Evolutionary conservation across 2,329 filamentous ascomycete genomes (phyloP), one percentile per base, ranked within the genome.

Genomic region (Aureobasidium sp.): DNA sequence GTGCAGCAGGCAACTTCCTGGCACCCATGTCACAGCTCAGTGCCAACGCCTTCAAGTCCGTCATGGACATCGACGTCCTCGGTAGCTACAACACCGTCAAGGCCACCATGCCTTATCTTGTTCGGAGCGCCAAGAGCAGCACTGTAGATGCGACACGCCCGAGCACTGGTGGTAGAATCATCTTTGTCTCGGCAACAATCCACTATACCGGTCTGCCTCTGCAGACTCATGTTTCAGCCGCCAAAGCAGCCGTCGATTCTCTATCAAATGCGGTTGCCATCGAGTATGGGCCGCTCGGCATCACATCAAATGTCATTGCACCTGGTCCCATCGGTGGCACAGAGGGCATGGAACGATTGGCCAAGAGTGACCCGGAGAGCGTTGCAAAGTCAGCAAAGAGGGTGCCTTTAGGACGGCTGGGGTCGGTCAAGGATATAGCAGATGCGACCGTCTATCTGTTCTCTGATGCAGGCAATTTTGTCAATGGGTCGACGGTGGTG

Each of bases 61-160:
- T 99, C 66, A 93, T 97, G 69, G 94, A 97, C 64, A 99, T 99
- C 70, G 94, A 97, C 72, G 88, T 96, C 3, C 75, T 97, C 39
- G 94, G 94, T 36, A 95, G 90, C 16, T 99, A 89, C 78, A 96
- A 97, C 78, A 96, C 91, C 3, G 81, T 96, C 70, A 97, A 97
- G 77, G 91, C 93, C 3, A 94, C 91, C 1, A 78, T 97, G 37
- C 90, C 91, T 0, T 82, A 96, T 69, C 83, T 99, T 3, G 76
- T 91, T 13, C 81, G 85, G 68, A 95, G 91, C n/a, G 86, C 89
- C 1, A 75, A 77, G 37, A 83, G 82, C 68, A 73, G 70, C 61
- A 47, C 71, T 72, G 6, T 77, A 30, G 41, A 47, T 37, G 41
- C 53, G 30, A 57, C 53, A 37, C 16, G 16, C 39, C 41, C 53